These are phyloP conservation scores for Avena sativa DNA, from an alignment of 176 grass and related monocot genomes.

Conservation along the genomic window DNA sequence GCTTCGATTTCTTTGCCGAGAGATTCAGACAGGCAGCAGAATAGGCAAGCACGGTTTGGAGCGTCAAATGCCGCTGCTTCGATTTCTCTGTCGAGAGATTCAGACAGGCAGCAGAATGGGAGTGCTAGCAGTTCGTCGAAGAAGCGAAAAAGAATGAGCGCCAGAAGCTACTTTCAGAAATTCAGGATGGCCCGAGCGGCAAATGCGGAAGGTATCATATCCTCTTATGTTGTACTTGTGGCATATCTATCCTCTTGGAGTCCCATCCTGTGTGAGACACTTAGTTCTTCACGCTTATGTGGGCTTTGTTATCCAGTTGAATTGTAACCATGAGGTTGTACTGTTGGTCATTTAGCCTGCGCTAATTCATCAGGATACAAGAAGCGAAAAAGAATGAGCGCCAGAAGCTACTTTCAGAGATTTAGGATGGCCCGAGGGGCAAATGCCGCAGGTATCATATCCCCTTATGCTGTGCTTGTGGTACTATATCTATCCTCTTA, in stretches of 20 bases:
- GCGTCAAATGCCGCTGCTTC: conserved; percentile 6
- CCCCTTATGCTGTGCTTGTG: not conserved
- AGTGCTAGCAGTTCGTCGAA: not conserved
- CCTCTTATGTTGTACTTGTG: not conserved
- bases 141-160: conserved; percentile 31
- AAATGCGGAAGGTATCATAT: conserved; percentile 26
- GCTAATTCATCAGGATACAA: conserved; percentile 12
- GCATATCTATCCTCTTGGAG: not conserved
- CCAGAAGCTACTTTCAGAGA: conserved; percentile 15
- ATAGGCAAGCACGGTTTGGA: not conserved
- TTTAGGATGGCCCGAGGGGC: not conserved
- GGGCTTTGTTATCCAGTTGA: not conserved
- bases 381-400: conserved; percentile 30
- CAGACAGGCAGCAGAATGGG: not conserved
- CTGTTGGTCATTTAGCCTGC: not conserved
- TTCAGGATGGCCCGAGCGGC: not conserved
- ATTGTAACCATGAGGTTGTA: not conserved
- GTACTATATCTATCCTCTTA: not conserved
- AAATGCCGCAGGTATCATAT: conserved; percentile 26
- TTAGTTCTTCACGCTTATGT: no score
- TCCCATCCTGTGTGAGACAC: no score
- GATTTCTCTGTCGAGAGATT: not conserved
- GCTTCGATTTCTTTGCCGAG: no score
- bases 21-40: no score
- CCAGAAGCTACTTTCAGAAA: not conserved